Evolutionary conservation across 2,329 filamentous ascomycete species (phyloP).

Genomic region (Claviceps sp.): DNA sequence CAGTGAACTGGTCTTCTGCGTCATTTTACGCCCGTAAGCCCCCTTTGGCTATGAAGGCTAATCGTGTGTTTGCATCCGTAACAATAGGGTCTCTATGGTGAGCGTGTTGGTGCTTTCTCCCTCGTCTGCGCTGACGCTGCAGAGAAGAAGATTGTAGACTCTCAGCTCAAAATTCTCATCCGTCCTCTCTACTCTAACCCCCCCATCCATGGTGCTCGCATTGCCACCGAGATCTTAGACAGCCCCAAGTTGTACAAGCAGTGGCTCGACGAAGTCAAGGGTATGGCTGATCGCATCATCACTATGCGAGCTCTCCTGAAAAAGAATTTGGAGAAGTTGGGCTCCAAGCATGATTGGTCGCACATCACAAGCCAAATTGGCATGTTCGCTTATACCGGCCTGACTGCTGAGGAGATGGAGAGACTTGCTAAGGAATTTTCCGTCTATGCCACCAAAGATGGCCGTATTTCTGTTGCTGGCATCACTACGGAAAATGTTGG

Average conservation of each 20-base stretch:
- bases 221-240: slow-evolving; percentile 86
- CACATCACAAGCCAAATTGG: slow-evolving; percentile 98
- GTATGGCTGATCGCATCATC: slow-evolving; percentile 98
- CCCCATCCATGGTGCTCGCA: slow-evolving; percentile 87
- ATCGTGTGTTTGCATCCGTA: background rate
- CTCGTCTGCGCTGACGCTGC: slow-evolving; percentile 72
- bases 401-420: slow-evolving; percentile 86
- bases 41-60: background rate
- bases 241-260: slow-evolving; percentile 73
- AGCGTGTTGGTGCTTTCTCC: slow-evolving; percentile 95
- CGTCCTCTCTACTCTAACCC: slow-evolving; percentile 98
- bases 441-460: slow-evolving; percentile 92
- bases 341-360: slow-evolving; percentile 94
- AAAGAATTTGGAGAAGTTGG: slow-evolving; percentile 86
- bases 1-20: background rate
- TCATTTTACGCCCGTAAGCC: background rate
- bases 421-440: slow-evolving; percentile 86
- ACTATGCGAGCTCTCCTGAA: slow-evolving; percentile 91
- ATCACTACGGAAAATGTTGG: slow-evolving; percentile 71
- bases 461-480: slow-evolving; percentile 73
- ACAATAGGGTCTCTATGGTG: slow-evolving; percentile 78
- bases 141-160: slow-evolving; percentile 92
- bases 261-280: slow-evolving; percentile 95
- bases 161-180: slow-evolving; percentile 95
- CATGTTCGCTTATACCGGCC: slow-evolving; percentile 98